Conservation (phyloP, 2,329 filamentous ascomycete genomes). For the Aphanocladium album region DNA sequence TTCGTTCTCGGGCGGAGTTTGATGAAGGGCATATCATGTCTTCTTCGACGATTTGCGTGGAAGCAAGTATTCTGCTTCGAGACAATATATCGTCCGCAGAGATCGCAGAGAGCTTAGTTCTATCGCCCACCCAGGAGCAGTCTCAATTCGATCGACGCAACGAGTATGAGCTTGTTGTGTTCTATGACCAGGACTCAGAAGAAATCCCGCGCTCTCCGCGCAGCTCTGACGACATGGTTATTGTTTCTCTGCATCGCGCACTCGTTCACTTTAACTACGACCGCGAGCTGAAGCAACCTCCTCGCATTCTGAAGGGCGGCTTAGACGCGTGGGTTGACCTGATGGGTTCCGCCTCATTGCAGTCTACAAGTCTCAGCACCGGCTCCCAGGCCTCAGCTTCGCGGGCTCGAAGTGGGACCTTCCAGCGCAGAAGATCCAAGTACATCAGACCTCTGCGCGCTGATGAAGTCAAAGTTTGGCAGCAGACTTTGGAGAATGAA, state of each 20-base stretch:
- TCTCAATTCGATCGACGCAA: conserved; percentile 66
- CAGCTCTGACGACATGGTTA: conserved; percentile 43
- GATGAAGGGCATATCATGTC: conserved; percentile 87
- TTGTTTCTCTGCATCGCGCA: conserved; percentile 72
- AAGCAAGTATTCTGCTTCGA: conserved; percentile 68
- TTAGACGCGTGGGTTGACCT: conserved; percentile 81
- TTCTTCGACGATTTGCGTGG: conserved; percentile 80
- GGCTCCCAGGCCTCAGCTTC: background rate
- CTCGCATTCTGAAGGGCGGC: conserved; percentile 76
- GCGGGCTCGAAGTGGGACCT: conserved; percentile 29
- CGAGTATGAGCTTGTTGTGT: conserved; percentile 80
- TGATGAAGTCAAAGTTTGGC: conserved; percentile 77
- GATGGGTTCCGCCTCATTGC: conserved; percentile 64
- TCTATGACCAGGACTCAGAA: conserved; percentile 72
- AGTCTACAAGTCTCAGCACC: conserved; percentile 30
- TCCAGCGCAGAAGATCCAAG: conserved; percentile 36
- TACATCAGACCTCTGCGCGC: conserved; percentile 65
- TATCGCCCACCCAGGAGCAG: conserved; percentile 71
- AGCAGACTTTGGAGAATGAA: conserved; percentile 68
- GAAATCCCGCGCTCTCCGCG: conserved; percentile 36
- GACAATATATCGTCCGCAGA: conserved; percentile 59
- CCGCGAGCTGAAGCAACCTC: conserved; percentile 65
- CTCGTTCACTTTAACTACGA: conserved; percentile 79
- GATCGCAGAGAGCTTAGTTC: conserved; percentile 61
- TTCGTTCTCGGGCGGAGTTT: conserved; percentile 73